Base-by-base conservation (phyloP, 2,329 filamentous ascomycete genomes). In the Monosporascus cannonballus region DNA sequence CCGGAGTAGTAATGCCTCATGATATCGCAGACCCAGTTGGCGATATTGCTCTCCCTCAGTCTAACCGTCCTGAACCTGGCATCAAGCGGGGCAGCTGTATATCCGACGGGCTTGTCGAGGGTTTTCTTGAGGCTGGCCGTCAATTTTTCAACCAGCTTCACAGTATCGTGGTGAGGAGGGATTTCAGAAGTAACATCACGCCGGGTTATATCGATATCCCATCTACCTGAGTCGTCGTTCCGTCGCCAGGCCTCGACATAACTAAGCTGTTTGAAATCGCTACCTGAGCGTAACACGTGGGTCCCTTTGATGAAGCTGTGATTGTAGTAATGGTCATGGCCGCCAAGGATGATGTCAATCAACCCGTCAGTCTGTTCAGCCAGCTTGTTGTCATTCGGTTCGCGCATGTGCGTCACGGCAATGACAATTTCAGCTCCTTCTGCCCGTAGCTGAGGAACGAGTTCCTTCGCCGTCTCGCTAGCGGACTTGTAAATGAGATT, bases 181-280 rank as follows among this genome's bases (percentile, higher is more conserved):
- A 95, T 84, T 1, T 79, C 76, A 3, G 84, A 84, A 4, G 87
- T 80, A 37, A 94, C 74, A 59, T 96, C 90, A 34, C 88, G 79
- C 24, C 90, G 80, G 58, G 78, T 77, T 56, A 96, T 93, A 56
- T 86, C 82, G 60, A 95, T 86, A 58, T 93, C 83, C 90, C 90
- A 96, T 18, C 79, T 78, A 17, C 63, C 65, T 17, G 65, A 57
- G 18, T 65, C 62, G 63, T 73, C 61, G 57, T 65, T 3, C 69
- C 74, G 30, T 22, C 82, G 77, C 60, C 89, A 81, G 1, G 83
- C 87, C 68, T 96, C 89, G 50, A 96, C 80, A 65, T 96, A 96
- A 65, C 89, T 94, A 36, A 96, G 75, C 67, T 96, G 89, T 71
- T 94, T 95, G 72, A 96, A 96, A 68, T 96, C 92, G 18, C 86